Percentiles rank a stretch among this genome's conserved stretches.
Conservation (phyloP, 129 eudicot species). For the Lonicera japonica region DNA sequence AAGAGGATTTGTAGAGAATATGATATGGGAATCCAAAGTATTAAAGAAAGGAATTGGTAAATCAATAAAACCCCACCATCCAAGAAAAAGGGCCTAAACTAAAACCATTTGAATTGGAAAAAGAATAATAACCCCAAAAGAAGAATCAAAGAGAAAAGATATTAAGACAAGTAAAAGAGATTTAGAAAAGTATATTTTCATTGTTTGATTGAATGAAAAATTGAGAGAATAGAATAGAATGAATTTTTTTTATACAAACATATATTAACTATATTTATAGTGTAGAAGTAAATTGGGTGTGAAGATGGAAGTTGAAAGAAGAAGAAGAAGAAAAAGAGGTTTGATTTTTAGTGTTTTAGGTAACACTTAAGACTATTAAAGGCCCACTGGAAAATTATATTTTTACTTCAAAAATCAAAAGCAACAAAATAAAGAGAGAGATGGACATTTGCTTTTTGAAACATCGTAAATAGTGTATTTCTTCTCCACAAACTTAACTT, state of each 20-base stretch:
- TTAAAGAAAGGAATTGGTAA: conserved; percentile 12
- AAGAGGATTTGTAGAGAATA: conserved; percentile 10
- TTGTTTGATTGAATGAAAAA: neutral
- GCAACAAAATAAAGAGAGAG: too few species aligned
- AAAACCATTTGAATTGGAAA: conserved; percentile 20
- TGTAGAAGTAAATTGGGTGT: neutral
- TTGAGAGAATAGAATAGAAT: neutral
- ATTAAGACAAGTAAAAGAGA: neutral
- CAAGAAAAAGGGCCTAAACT: conserved; percentile 19
- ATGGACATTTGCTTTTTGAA: too few species aligned
- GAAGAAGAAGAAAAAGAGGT: neutral
- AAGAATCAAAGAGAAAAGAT: neutral
- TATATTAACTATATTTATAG: too few species aligned
- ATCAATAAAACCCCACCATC: conserved; percentile 10
- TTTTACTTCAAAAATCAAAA: too few species aligned
- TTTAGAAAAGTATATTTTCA: neutral
- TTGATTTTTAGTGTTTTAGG: neutral
- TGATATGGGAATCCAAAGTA: conserved; percentile 6
- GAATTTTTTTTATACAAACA: too few species aligned
- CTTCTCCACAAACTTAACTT: too few species aligned
- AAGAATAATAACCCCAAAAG: neutral
- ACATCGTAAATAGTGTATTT: too few species aligned
- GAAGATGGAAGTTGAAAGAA: neutral
- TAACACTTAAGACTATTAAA: too few species aligned
- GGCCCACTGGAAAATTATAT: too few species aligned